These are phyloP conservation scores for Carex arenaria DNA, from an alignment of 202 grass and related monocot species.

Conservation along the genomic window DNA sequence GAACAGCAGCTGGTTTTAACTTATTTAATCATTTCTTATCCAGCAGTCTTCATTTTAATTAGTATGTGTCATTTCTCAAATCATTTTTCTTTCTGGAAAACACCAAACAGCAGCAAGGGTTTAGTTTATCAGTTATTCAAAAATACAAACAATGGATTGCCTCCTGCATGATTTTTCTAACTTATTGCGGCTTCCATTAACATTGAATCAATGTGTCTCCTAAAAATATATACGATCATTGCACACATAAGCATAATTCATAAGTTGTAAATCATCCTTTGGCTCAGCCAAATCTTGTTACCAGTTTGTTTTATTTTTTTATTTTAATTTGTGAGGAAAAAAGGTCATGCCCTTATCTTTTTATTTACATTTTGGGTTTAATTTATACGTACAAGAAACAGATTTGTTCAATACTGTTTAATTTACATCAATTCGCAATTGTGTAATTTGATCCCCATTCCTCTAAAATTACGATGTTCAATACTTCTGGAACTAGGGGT, in stretches of 20 bases:
- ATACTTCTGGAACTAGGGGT: too few relatives aligned
- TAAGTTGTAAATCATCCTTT: not conserved
- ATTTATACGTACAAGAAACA: not conserved
- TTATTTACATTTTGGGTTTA: not conserved
- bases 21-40: not conserved
- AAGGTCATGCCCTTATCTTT: not conserved
- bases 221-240: not conserved
- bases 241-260: not conserved
- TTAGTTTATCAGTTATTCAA: not conserved
- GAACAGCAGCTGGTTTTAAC: not conserved
- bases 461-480: not conserved
- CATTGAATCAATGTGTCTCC: not conserved
- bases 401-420: not conserved
- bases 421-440: not conserved
- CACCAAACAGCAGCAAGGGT: not conserved
- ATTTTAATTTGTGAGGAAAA: too few relatives aligned
- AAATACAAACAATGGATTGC: not conserved
- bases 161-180: not conserved
- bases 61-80: not conserved
- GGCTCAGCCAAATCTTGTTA: not conserved
- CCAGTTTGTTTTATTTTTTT: not conserved
- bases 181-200: not conserved
- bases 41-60: not conserved
- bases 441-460: not conserved
- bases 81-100: not conserved